Conservation (phyloP, 208 protist species). For the Wallacemonas rigidus region DNA sequence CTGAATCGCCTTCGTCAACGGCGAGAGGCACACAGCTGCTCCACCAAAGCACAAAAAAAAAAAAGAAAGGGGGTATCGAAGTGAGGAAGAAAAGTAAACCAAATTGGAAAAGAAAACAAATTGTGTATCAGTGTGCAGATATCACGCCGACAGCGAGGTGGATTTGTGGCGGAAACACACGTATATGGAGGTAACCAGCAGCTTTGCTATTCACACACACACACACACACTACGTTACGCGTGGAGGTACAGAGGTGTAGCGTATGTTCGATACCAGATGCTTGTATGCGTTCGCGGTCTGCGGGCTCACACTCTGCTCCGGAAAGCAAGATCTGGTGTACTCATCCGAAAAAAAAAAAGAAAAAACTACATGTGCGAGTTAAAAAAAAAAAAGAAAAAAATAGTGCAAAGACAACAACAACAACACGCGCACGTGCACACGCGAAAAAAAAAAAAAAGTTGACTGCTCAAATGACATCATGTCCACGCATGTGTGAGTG, state of each 20-base stretch:
- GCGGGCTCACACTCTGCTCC: too few relatives aligned
- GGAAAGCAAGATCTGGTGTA: neutral
- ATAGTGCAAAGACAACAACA: neutral
- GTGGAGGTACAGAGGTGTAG: too few relatives aligned
- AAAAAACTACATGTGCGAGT: neutral
- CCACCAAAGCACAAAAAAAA: neutral
- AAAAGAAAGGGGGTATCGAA: slow-evolving; percentile 10
- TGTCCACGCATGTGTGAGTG: neutral
- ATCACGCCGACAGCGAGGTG: neutral
- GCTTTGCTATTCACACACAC: too few relatives aligned
- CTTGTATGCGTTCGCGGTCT: too few relatives aligned
- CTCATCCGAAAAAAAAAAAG: neutral
- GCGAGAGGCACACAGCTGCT: too few relatives aligned
- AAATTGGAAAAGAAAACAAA: slow-evolving; percentile 2
- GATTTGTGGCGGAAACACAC: neutral
- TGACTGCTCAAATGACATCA: neutral
- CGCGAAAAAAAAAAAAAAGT: slow-evolving; percentile 19
- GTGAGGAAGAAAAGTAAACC: too few relatives aligned
- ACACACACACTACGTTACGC: too few relatives aligned
- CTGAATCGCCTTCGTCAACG: too few relatives aligned
- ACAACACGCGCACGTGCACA: neutral
- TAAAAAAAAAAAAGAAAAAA: slow-evolving; percentile 18
- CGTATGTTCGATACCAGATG: too few relatives aligned
- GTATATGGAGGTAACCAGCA: too few relatives aligned
- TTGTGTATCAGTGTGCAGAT: neutral